Percentiles rank a stretch among this genome's conserved stretches.
These are phyloP conservation scores for Scheffersomyces stambukii DNA, from an alignment of 1,139 yeast genomes.

Conservation along the genomic window DNA sequence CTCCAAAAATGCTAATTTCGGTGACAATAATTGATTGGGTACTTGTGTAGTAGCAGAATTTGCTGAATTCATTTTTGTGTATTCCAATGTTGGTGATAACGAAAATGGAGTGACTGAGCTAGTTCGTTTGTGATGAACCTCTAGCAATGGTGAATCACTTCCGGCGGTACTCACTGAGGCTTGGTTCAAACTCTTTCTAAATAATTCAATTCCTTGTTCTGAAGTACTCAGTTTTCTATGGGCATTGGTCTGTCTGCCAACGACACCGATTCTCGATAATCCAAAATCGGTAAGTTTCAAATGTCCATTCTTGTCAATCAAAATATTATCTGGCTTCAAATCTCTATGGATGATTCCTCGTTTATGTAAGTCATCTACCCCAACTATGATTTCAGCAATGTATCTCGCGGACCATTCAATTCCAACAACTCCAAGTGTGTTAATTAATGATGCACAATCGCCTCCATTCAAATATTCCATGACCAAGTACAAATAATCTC, in stretches of 20 bases:
- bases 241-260: constrained; percentile 63
- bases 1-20: constrained; percentile 11
- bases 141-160: constrained; percentile 32
- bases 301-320: constrained; percentile 86
- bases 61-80: constrained; percentile 15
- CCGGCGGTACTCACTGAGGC: no score
- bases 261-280: constrained; percentile 81
- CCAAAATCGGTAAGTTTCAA: constrained; percentile 94
- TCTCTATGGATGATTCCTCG: constrained; percentile 94
- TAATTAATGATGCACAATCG: constrained; percentile 84
- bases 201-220: constrained; percentile 42
- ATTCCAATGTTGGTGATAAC: constrained; percentile 43
- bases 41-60: constrained; percentile 6
- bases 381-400: constrained; percentile 85
- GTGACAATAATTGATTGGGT: constrained; percentile 7
- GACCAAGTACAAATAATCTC: constrained; percentile 81
- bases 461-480: constrained; percentile 98
- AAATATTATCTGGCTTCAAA: constrained; percentile 86
- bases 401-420: constrained; percentile 86
- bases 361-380: constrained; percentile 83
- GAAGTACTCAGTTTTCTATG: constrained; percentile 44
- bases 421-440: constrained; percentile 75
- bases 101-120: constrained; percentile 47
- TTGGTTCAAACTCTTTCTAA: constrained; percentile 28
- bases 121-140: constrained; percentile 28